Evolutionary conservation across 495 filamentous ascomycete species (phyloP), one percentile per base, ranked within the genome.

Genomic region (Talaromyces nanjingensis): DNA sequence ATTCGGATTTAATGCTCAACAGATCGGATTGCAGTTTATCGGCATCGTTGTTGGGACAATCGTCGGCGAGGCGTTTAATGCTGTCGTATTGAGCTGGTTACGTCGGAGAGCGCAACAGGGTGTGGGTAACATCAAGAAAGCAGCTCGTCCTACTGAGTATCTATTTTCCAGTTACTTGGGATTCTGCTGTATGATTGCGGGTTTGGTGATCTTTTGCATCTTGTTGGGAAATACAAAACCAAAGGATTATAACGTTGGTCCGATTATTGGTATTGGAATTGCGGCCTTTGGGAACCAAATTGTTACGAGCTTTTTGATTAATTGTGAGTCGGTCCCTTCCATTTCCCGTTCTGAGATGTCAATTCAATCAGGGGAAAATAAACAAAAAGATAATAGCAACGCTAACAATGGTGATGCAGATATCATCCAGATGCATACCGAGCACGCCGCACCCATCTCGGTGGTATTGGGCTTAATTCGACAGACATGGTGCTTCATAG

Each of bases 41-140:
- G 70, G 70, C 54, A 64, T 79, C 27, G 76, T 80, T 39, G 67
- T 79, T 33, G 77, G 77, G 1, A 68, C 70, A 9, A 49, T 79
- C 20, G 66, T 80, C 18, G 77, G 78, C 25, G 78, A 80, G 64
- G 75, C 77, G 64, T 54, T 81, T 39, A 73, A 72, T 24, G 77
- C 77, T 14, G 31, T 63, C 6, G 14, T 68, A 25, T 75, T 69
- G 29, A 76, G 79, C 54, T 64, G 37, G 37, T 42, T 42, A 42
- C 37, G 4, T 42, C 12, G 37, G 14, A 42, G 37, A 42, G 37
- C 14, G 3, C 37, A 42, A 47, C 5, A 78, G 71, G 68, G 77
- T 80, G 63, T 47, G 59, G 68, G 65, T 6, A 65, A 59, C 8
- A 42, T 22, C 18, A 42, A 42, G 37, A 42, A 42, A 42, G 37